Percentiles rank a stretch among this genome's conserved stretches.
Evolutionary conservation across 1,284 basidiomycete species (phyloP).

Genomic region (Meira miltonrushii): DNA sequence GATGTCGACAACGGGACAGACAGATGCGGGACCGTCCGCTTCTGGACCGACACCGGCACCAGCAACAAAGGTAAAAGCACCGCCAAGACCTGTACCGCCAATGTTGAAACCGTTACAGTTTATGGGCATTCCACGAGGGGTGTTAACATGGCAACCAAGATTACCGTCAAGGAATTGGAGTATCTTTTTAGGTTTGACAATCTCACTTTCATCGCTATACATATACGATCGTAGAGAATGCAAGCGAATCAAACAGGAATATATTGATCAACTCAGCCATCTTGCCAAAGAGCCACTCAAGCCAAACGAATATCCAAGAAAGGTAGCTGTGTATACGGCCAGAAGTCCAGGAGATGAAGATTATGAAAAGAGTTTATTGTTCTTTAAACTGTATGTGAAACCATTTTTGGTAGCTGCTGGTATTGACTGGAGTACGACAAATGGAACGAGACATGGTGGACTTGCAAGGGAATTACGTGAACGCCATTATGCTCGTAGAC

Average conservation of each 20-base stretch:
- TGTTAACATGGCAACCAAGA: conserved; percentile 55
- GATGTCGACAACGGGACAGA: not conserved
- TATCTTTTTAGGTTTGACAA: conserved; percentile 76
- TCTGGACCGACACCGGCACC: not conserved
- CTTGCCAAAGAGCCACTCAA: conserved; percentile 66
- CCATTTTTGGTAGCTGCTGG: conserved; percentile 90
- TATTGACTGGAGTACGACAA: conserved; percentile 79
- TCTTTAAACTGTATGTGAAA: conserved; percentile 96
- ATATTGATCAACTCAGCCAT: conserved; percentile 72
- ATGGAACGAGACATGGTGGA: conserved; percentile 78
- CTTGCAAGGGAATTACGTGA: conserved; percentile 71
- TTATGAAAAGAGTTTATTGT: conserved; percentile 71
- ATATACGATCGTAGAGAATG: conserved; percentile 78
- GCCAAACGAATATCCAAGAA: conserved; percentile 68
- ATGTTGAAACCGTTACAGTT: conserved; percentile 53
- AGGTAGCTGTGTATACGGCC: conserved; percentile 77
- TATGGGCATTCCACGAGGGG: conserved; percentile 55
- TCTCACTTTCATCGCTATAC: conserved; percentile 68
- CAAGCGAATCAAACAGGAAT: conserved; percentile 69
- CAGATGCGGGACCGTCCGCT: not conserved
- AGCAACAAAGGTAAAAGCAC: not conserved
- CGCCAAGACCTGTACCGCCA: conserved; percentile 29
- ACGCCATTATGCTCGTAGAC: conserved; percentile 64
- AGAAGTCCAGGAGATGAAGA: conserved; percentile 95
- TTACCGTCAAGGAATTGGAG: conserved; percentile 88